Percentiles rank a stretch among this genome's conserved stretches.
Conservation (phyloP, 164 flowering plant genomes). For the Warburgia ugandensis region DNA sequence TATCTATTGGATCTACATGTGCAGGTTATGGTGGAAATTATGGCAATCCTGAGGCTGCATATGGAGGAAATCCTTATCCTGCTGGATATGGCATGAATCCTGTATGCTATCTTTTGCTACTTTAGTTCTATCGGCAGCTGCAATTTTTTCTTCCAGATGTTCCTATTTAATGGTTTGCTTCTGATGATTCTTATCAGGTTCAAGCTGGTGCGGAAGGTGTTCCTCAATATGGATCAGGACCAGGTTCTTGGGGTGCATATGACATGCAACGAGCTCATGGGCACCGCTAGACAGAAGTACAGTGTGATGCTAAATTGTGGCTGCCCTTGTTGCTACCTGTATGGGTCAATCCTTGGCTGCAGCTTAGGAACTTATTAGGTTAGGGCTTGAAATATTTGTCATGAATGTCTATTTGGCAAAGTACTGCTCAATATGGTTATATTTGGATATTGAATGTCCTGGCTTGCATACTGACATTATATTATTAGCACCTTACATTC, state of each 20-base stretch:
- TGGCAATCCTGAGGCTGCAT: constrained; percentile 58
- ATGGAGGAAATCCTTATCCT: constrained; percentile 66
- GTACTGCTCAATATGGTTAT: constrained; percentile 2
- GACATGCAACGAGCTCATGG: constrained; percentile 80
- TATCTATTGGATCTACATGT: constrained; percentile 18
- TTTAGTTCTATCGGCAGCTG: not conserved
- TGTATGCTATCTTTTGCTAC: constrained; percentile 34
- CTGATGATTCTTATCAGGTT: constrained; percentile 31
- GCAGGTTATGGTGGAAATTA: constrained; percentile 58
- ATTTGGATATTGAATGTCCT: not conserved
- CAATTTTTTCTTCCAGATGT: not conserved
- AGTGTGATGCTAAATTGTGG: constrained; percentile 14
- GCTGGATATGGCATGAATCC: constrained; percentile 60
- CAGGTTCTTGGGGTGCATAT: constrained; percentile 79
- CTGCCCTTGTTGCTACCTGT: constrained; percentile 10
- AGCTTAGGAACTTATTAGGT: constrained; percentile 20
- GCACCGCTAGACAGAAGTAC: constrained; percentile 43
- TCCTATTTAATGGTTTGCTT: not conserved
- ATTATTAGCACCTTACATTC: constrained; percentile 5
- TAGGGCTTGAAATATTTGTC: constrained; percentile 21
- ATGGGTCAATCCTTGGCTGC: constrained; percentile 24
- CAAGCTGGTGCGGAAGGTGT: constrained; percentile 59
- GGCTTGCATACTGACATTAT: constrained; percentile 7
- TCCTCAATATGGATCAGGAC: constrained; percentile 64
- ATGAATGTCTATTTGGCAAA: constrained; percentile 19